Evolutionary conservation across 441 rosid genomes (phyloP), one percentile per base, ranked within the genome.

Genomic region (Hura crepitans): DNA sequence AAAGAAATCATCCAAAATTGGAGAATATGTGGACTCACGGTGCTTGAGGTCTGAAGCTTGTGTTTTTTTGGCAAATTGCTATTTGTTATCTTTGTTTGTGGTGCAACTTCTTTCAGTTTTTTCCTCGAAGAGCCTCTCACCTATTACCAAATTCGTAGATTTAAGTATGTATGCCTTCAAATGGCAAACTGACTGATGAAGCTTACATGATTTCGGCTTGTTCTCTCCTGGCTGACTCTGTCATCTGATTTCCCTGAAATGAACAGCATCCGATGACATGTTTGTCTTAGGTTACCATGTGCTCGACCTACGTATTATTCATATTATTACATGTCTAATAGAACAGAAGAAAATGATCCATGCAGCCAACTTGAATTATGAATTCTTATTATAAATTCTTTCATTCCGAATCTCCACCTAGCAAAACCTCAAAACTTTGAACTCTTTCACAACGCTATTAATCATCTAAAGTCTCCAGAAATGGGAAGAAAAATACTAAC

Each of bases 401-500:
- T 35, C 4, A 35, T 35, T 35, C 7, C 39, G 7, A 0, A 35
- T 35, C 39, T 35, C 39, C 39, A 35, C 7, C 6, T 1, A 35
- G 39, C 39, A 1, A 35, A 35, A 35, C 39, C 39, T 35, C 39
- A 35, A 35, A 35, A 35, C 4, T 35, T 35, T 4, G 7, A 35
- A 35, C 39, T 35, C 4, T 0, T 35, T 35, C 39, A 35, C 39
- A 5, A 35, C 4, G 39, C 39, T 35, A 35, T 35, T 35, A 35
- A 35, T 1, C 0, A 35, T 4, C 39, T 35, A 8, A 35, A 0
- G 4, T 0, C 39, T 35, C 12, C 35, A 20, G 49, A 39, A 62
- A 51, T 15, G 20, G 35, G 20, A 15, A 51, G 33, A 62, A 59
- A 61, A 60, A 31, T 17, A 45, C 80, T 78, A 68, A 88, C 89